phyloP scores from a whole-genome alignment of 352 stramenopile genomes.

The Globisporangium solare region DNA sequence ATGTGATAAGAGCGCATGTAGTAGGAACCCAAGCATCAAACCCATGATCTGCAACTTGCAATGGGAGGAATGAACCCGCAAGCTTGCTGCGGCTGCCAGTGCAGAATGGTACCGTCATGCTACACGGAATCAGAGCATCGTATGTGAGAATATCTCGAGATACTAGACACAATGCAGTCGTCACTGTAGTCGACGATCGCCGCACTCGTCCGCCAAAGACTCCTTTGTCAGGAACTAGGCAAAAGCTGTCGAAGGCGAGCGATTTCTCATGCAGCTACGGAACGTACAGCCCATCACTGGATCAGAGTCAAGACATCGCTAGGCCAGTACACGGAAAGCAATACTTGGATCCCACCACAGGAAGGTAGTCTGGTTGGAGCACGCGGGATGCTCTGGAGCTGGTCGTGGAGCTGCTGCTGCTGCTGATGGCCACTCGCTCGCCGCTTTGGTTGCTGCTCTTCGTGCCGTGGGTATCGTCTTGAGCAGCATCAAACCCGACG shows the following conservation, averaged over 20 bases:
- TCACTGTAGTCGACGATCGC: too few relatives aligned
- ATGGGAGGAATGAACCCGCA: constrained; percentile 39
- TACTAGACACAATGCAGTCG: not conserved
- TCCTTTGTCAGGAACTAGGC: constrained; percentile 31
- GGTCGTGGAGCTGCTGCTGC: not conserved
- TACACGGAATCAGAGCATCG: constrained; percentile 12
- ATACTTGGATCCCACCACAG: constrained; percentile 13
- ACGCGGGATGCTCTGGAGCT: constrained; percentile 10
- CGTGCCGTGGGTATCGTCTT: constrained; percentile 3
- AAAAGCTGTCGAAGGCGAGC: constrained; percentile 41
- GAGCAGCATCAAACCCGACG: not conserved
- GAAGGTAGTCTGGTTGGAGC: constrained; percentile 24
- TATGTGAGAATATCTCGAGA: not conserved
- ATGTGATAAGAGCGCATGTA: too few relatives aligned
- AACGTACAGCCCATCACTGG: not conserved
- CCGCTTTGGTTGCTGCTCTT: constrained; percentile 14
- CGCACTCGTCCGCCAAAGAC: constrained; percentile 55
- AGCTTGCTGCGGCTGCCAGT: constrained; percentile 47
- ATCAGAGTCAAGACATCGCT: not conserved
- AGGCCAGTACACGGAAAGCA: constrained; percentile 1
- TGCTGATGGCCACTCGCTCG: not conserved
- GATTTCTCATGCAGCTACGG: constrained; percentile 28
- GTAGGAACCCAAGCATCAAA: not conserved
- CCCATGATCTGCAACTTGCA: constrained; percentile 20
- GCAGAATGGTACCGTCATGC: constrained; percentile 57